Evolutionary conservation across 2,329 filamentous ascomycete species (phyloP).

Genomic region (Seiridium unicorne): DNA sequence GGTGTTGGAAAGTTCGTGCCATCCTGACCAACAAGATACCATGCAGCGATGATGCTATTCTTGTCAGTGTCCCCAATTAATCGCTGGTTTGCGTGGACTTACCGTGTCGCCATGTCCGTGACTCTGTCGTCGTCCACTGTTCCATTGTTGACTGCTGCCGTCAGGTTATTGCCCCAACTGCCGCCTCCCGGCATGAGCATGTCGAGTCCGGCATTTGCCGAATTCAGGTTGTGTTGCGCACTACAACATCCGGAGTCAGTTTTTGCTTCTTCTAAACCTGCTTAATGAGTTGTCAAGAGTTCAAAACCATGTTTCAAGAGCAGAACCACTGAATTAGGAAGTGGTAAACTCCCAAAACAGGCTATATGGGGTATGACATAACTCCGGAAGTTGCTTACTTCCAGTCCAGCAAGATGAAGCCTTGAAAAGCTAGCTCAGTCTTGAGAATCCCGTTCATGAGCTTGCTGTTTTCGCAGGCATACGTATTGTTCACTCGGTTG

Average conservation of each 20-base stretch:
- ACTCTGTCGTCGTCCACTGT: slow-evolving; percentile 69
- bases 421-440: slow-evolving; percentile 62
- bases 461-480: slow-evolving; percentile 72
- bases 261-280: too few relatives aligned
- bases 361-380: too few relatives aligned
- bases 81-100: slow-evolving; percentile 20
- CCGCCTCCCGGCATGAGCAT: slow-evolving; percentile 65
- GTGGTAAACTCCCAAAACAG: too few relatives aligned
- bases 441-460: slow-evolving; percentile 68
- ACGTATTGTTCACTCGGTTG: slow-evolving; percentile 70
- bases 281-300: too few relatives aligned
- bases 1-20: slow-evolving; percentile 42
- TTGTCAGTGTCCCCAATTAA: slow-evolving; percentile 17
- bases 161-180: slow-evolving; percentile 66
- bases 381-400: slow-evolving; percentile 21
- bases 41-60: slow-evolving; percentile 59
- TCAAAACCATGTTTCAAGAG: too few relatives aligned
- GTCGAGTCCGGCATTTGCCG: slow-evolving; percentile 60
- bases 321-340: too few relatives aligned
- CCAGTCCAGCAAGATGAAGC: slow-evolving; percentile 71
- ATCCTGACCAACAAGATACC: slow-evolving; percentile 56
- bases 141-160: slow-evolving; percentile 73
- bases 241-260: too few relatives aligned
- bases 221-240: slow-evolving; percentile 59
- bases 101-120: slow-evolving; percentile 76